Evolutionary conservation across 2,329 filamentous ascomycete genomes (phyloP).

Genomic region (Cryphonectria naterciae): DNA sequence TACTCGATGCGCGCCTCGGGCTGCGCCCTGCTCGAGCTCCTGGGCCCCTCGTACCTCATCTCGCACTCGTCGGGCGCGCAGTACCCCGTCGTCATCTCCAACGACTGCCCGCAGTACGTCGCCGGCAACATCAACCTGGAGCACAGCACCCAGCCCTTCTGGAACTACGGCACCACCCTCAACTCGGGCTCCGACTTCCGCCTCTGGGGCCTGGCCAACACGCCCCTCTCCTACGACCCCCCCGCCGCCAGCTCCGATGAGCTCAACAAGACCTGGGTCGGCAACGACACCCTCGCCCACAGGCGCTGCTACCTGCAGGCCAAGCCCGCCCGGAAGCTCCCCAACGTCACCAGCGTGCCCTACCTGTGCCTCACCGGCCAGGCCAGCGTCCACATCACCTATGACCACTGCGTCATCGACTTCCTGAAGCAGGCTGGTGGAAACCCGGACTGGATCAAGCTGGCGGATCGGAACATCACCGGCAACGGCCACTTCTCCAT

Average conservation of each 20-base stretch:
- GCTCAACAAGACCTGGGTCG: slow-evolving; percentile 35
- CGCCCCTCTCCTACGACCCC: slow-evolving; percentile 37
- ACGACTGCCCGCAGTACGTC: slow-evolving; percentile 36
- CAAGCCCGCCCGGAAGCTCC: slow-evolving; percentile 42
- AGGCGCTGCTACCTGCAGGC: slow-evolving; percentile 37
- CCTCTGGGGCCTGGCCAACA: slow-evolving; percentile 36
- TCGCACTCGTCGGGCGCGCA: slow-evolving; percentile 34
- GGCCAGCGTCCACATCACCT: slow-evolving; percentile 54
- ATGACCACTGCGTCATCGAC: slow-evolving; percentile 57
- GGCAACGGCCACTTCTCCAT: slow-evolving; percentile 57
- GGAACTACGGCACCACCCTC: slow-evolving; percentile 31
- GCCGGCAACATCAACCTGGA: slow-evolving; percentile 40
- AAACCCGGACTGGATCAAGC: slow-evolving; percentile 47
- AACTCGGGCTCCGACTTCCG: slow-evolving; percentile 22
- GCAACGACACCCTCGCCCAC: slow-evolving; percentile 31
- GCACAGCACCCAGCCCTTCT: slow-evolving; percentile 37
- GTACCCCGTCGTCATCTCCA: slow-evolving; percentile 36
- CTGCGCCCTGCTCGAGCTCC: slow-evolving; percentile 33
- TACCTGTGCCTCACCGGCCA: slow-evolving; percentile 52
- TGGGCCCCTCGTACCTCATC: slow-evolving; percentile 38
- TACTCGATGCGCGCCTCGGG: slow-evolving; percentile 33
- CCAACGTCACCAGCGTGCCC: slow-evolving; percentile 49
- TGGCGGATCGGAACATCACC: slow-evolving; percentile 49
- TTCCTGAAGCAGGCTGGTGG: slow-evolving; percentile 54
- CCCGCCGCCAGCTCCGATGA: slow-evolving; percentile 33